Evolutionary conservation across 83 land plant genomes (phyloP), one percentile per base, ranked within the genome.

Genomic region (Picea engelmannii): DNA sequence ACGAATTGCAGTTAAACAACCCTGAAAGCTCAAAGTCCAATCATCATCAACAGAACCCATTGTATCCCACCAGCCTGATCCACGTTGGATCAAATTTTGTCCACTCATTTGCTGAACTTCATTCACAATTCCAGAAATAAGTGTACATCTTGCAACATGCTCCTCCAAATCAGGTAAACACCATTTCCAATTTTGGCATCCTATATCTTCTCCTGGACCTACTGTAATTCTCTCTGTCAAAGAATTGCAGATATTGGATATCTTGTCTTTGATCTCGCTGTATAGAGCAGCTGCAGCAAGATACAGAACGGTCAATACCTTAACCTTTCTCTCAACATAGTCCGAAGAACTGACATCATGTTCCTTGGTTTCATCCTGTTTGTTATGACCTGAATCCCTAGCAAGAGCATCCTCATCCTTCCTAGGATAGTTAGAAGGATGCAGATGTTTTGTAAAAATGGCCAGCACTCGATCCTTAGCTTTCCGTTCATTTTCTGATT

Each of bases 401-500:
- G 81, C 27, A 62, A 78, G 18, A 13, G 35, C 58, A 61, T 63
- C 84, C 69, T 83, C 87, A 78, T 87, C 89, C 63, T 87, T 93
- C 84, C 82, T 86, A 38, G 76, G 18, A 83, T 83, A 75, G 62
- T 86, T 88, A 59, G 81, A 78, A 80, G 83, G 82, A 74, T 91
- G 93, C 83, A 95, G 70, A 76, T 89, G 87, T 18, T 88, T 86
- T 63, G 82, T 83, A 70, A 95, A 88, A 73, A 91, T 86, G 70
- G 93, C 88, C 20, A 93, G 68, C 16, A 96, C 80, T 38, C 91
- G 89, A 44, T 93, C 98, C 84, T 89, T 95, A 27, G 93, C 86
- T 84, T 91, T 94, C 70, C 79, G 67, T 87, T 95, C 93, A 68
- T 92, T 86, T 38, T 92, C 95, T 66, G 91, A 84, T 65, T 90